phyloP scores from a whole-genome alignment of 176 grass and related monocot species.

The Avena insularis region DNA sequence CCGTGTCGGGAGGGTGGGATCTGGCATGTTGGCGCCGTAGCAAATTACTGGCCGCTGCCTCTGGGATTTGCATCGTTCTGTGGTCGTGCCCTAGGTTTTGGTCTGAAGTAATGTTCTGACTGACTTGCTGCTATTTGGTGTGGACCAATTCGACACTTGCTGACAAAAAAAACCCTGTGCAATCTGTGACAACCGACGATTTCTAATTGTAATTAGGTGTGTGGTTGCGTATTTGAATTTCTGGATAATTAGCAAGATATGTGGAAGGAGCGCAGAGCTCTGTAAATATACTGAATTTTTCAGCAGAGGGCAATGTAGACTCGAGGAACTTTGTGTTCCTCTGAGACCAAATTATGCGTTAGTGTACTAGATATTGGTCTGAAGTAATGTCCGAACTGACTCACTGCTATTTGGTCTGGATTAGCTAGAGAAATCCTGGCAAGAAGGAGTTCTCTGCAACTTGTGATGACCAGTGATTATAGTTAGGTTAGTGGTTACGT shows the following conservation, averaged over 20 bases:
- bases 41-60: neutral
- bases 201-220: neutral
- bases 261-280: too few relatives aligned
- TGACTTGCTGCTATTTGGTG: neutral
- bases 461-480: too few relatives aligned
- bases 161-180: neutral
- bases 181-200: neutral
- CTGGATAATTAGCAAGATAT: neutral
- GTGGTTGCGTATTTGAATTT: neutral
- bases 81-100: neutral
- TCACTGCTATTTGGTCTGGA: too few relatives aligned
- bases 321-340: too few relatives aligned
- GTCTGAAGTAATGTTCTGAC: neutral
- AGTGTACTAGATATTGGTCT: too few relatives aligned
- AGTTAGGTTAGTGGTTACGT: neutral
- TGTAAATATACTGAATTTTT: too few relatives aligned
- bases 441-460: too few relatives aligned
- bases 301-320: too few relatives aligned
- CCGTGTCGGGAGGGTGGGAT: neutral
- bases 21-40: too few relatives aligned
- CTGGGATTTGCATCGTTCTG: neutral
- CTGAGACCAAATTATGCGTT: too few relatives aligned
- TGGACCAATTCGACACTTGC: neutral
- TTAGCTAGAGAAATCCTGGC: too few relatives aligned
- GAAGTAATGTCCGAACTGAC: too few relatives aligned